A percentile compares a stretch with the other conserved stretches of the same genome.
Conservation (phyloP, 1,139 yeast species). For the Kurtzmaniella quercitrusa region DNA sequence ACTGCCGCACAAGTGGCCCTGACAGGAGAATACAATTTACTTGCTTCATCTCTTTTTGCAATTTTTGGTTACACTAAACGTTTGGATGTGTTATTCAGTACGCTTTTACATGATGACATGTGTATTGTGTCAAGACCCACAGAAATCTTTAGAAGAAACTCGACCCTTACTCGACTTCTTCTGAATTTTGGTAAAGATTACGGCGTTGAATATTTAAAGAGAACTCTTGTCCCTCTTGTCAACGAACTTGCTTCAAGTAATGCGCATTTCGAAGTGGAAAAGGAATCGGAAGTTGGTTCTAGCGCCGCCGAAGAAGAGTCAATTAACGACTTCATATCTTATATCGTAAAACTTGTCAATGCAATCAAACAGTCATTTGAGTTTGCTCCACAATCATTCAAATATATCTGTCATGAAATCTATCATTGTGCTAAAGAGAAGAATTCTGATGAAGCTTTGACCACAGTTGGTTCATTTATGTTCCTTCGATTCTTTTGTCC, state of each 20-base stretch:
- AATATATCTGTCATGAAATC: constrained; percentile 71
- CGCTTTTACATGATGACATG: constrained; percentile 62
- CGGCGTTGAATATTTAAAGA: constrained; percentile 56
- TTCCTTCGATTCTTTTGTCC: constrained; percentile 87
- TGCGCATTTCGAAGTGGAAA: constrained; percentile 67
- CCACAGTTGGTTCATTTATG: constrained; percentile 84
- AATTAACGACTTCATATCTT: constrained; percentile 48
- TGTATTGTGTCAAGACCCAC: constrained; percentile 55
- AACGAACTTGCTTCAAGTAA: constrained; percentile 46
- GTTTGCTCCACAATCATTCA: constrained; percentile 67
- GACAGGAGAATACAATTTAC: constrained; percentile 38
- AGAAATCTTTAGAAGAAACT: constrained; percentile 74
- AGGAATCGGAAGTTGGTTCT: constrained; percentile 12
- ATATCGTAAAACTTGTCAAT: constrained; percentile 57
- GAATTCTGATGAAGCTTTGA: constrained; percentile 57
- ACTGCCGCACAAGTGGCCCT: constrained; percentile 71
- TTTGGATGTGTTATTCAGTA: constrained; percentile 52
- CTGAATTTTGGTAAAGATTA: constrained; percentile 66
- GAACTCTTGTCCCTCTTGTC: constrained; percentile 53
- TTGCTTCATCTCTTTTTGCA: constrained; percentile 68
- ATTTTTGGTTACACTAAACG: constrained; percentile 52
- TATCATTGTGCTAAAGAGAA: constrained; percentile 57
- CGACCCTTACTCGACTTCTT: constrained; percentile 74
- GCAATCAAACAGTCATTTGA: constrained; percentile 54
- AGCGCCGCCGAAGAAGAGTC: constrained; percentile 10